Evolutionary conservation across 176 grass and related monocot genomes (phyloP), one percentile per base, ranked within the genome.

Genomic region (Olyra latifolia): DNA sequence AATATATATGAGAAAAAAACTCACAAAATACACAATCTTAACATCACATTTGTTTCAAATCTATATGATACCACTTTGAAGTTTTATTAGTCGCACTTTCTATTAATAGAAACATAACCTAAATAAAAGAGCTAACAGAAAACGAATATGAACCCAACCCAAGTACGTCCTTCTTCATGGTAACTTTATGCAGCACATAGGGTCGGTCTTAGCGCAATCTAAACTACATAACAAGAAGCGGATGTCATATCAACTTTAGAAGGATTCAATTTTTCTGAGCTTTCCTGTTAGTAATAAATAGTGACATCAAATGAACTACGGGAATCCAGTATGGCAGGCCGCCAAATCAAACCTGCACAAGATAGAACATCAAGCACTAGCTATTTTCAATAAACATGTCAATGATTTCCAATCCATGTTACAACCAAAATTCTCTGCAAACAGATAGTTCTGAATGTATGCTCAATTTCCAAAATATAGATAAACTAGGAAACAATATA

Each of bases 171-270:
- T 39, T n/a, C 4, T 32, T 22, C 16, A 54, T 38, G 4, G 29
- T 54, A 35, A 55, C 27, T 72, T 30, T 41, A 56, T 56, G 8
- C 17, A 80, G 14, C 17, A 73, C 1, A 29, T 6, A 71, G 6
- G n/a, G 10, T 25, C 40, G 62, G 6, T 14, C 29, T 86, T 10
- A 70, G n/a, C 7, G 15, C 16, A 64, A 64, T 74, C 13, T 84
- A 76, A n/a, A 76, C 74, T 71, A 73, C 23, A 71, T 29, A 55
- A 85, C 35, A 85, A 25, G 58, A 64, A 45, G 15, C 41, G 28
- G 1, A 57, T 29, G 69, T 42, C 23, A 7, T n/a, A 46, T 48
- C 22, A 11, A 39, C 40, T 27, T 46, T 67, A 46, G 1, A 28
- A 29, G 39, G 45, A 78, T 62, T 8, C 24, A 17, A 54, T 11